phyloP scores from a whole-genome alignment of 768 basidiomycete genomes.

The Dacryopinax primogenitus region DNA sequence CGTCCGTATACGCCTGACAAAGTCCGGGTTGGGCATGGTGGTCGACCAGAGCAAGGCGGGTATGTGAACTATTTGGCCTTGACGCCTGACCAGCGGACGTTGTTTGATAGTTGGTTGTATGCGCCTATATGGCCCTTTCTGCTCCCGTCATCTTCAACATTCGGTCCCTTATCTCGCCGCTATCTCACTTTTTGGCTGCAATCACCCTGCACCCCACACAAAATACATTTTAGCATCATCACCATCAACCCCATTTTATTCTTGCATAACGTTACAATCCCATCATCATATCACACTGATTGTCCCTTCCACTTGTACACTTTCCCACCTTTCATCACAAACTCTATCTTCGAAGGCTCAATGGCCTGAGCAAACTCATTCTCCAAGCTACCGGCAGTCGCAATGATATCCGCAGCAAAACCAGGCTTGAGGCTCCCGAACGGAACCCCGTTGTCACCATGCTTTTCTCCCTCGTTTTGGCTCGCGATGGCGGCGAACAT shows the following conservation, averaged over 20 bases:
- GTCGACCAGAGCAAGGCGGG: not conserved
- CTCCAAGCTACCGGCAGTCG: conserved; percentile 27
- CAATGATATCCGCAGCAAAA: conserved; percentile 43
- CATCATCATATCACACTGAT: not conserved
- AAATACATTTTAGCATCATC: not conserved
- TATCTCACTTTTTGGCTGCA: too few relatives aligned
- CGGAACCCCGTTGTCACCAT: conserved; percentile 35
- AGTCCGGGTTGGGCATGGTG: not conserved
- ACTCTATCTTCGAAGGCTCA: conserved; percentile 35
- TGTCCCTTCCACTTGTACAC: conserved; percentile 34
- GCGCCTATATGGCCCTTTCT: not conserved
- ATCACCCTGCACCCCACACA: not conserved
- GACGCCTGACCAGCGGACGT: not conserved
- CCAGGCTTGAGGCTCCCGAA: conserved; percentile 44
- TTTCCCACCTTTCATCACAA: conserved; percentile 48
- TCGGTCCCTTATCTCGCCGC: not conserved
- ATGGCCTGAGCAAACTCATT: conserved; percentile 35
- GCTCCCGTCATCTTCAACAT: not conserved
- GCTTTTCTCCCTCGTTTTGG: conserved; percentile 14
- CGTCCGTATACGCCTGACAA: not conserved
- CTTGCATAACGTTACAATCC: not conserved
- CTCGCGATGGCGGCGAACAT: conserved; percentile 21
- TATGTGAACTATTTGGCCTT: not conserved
- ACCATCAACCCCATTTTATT: not conserved
- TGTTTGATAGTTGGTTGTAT: not conserved